phyloP scores from a whole-genome alignment of 225 moss, liverwort and hornwort genomes.

The Physcomitrium patens region DNA sequence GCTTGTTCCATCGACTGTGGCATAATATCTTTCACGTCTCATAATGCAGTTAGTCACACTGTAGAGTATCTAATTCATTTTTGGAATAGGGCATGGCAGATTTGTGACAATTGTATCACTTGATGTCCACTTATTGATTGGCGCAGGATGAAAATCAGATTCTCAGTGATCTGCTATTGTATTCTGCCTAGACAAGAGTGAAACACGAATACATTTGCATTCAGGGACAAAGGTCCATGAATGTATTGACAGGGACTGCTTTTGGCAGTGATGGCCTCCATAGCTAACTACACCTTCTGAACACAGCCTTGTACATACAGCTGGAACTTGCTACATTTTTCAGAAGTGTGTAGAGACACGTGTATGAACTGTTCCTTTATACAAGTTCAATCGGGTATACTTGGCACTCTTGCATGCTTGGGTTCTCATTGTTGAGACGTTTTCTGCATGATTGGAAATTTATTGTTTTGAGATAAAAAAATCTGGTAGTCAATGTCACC shows the following conservation, averaged over 20 bases:
- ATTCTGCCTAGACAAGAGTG: not conserved
- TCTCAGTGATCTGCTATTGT: not conserved
- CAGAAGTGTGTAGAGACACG: not conserved
- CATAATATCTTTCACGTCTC: not conserved
- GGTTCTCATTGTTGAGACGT: no score
- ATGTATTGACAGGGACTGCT: not conserved
- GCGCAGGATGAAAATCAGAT: not conserved
- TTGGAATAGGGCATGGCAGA: not conserved
- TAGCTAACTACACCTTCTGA: not conserved
- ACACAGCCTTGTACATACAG: not conserved
- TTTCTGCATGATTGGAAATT: no score
- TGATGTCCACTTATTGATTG: not conserved
- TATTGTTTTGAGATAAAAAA: no score
- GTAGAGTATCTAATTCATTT: not conserved
- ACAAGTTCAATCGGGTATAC: no score
- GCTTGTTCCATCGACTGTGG: slow-evolving; percentile 27
- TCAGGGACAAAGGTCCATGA: slow-evolving; percentile 4
- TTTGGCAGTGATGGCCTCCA: not conserved
- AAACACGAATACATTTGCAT: not conserved
- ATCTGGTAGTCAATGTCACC: no score
- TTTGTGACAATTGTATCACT: not conserved
- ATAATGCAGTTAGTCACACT: not conserved
- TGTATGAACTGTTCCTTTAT: no score
- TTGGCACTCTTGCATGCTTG: no score
- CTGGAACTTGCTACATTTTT: not conserved